Conservation (phyloP, 345 rosid species). For the Dipteronia sinensis region DNA sequence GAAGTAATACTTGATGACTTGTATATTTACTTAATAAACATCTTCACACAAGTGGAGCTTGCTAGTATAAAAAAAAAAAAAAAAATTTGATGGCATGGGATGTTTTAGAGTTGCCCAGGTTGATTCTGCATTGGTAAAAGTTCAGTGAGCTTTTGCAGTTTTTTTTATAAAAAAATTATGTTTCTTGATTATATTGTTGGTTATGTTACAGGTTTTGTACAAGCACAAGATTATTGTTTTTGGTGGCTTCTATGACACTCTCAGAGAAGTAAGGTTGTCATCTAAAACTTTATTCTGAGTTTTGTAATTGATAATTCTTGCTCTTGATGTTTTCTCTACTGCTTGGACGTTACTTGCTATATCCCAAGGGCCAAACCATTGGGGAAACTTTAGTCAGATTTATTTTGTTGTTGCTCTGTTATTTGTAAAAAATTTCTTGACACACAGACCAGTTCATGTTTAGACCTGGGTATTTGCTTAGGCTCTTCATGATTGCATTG, state of each 20-base stretch:
- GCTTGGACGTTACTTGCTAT: slow-evolving; percentile 3
- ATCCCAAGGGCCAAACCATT: background rate
- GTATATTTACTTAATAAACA: background rate
- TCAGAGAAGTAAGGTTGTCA: slow-evolving; percentile 97
- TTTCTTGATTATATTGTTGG: slow-evolving; percentile 3
- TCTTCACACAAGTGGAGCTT: background rate
- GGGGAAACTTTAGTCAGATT: slow-evolving; percentile 5
- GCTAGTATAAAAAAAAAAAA: background rate
- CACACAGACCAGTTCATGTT: background rate
- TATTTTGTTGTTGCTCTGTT: slow-evolving; percentile 14
- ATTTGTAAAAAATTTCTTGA: background rate
- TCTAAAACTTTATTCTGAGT: slow-evolving; percentile 9
- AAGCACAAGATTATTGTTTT: slow-evolving; percentile 92
- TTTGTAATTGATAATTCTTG: slow-evolving; percentile 14
- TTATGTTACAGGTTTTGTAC: slow-evolving; percentile 72
- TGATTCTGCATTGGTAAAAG: background rate
- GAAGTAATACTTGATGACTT: background rate
- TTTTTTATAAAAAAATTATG: background rate
- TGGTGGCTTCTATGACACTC: slow-evolving; percentile 98
- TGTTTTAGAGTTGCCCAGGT: background rate
- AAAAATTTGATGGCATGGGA: background rate
- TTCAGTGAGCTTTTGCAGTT: background rate
- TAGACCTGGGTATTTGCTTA: slow-evolving; percentile 3
- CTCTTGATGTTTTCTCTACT: background rate
- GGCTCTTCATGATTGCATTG: slow-evolving; percentile 4